Conservation (phyloP, 768 basidiomycete species). For the Russula ochroleuca region DNA sequence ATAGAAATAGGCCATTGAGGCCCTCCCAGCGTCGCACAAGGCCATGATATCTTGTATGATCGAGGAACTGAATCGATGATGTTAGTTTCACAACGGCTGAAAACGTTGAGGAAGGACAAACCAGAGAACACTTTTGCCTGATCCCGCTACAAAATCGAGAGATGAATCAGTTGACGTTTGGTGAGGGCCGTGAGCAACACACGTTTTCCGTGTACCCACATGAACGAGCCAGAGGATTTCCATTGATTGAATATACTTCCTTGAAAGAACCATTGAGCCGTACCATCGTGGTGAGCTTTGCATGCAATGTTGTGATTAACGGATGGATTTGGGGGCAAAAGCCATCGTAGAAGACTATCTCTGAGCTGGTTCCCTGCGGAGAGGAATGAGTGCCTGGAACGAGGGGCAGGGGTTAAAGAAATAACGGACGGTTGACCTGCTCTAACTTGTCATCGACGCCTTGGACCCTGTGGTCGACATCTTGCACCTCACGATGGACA, state of each 20-base stretch:
- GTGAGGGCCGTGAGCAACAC: background rate
- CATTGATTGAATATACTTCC: background rate
- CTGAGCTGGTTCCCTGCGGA: background rate
- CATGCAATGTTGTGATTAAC: background rate
- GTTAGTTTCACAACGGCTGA: too few relatives aligned
- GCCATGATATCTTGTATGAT: too few relatives aligned
- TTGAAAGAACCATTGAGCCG: background rate
- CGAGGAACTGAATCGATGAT: too few relatives aligned
- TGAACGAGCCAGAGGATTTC: background rate
- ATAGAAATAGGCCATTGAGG: too few relatives aligned
- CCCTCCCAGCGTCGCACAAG: too few relatives aligned
- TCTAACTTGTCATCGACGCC: too few relatives aligned
- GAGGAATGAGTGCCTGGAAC: background rate
- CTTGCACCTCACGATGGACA: background rate
- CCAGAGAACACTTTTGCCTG: too few relatives aligned
- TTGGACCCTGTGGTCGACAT: too few relatives aligned
- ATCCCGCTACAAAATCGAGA: background rate
- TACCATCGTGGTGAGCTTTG: background rate
- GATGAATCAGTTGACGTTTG: background rate
- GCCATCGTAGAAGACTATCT: background rate
- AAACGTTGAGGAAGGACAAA: too few relatives aligned
- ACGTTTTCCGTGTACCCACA: constrained; percentile 6
- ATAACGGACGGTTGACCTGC: too few relatives aligned
- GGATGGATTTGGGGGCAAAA: background rate
- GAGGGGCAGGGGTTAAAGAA: too few relatives aligned